Evolutionary conservation across 495 filamentous ascomycete genomes (phyloP), one percentile per base, ranked within the genome.

Genomic region (Sporormia fimetaria): DNA sequence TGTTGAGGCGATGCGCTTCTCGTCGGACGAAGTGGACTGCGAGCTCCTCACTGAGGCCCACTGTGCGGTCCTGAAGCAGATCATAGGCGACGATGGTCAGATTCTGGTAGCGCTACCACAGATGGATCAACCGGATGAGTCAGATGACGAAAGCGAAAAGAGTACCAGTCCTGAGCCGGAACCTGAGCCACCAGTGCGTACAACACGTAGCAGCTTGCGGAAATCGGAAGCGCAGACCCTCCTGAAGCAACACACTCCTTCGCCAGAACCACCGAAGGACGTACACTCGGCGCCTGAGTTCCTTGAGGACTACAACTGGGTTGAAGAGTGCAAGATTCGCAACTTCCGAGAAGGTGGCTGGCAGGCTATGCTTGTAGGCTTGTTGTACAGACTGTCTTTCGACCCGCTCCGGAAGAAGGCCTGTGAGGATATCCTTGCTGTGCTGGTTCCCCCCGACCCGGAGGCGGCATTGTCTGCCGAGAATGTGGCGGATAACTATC

Each of bases 321-420:
- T 90, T 46, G 78, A 90, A 48, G 75, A 80, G 32, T 65, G 94
- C 14, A 74, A 75, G 51, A 80, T 80, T 44, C 79, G 90, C 8
- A 80, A 94, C 49, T 95, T 95, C 61, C 70, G 77, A 36, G 75
- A 90, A 26, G 92, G 88, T 35, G 87, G 85, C 21, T 98, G 90
- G 90, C 73, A 94, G 54, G 52, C 83, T 42, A 86, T 95, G 39
- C 70, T 98, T 56, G 76, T 94, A 21, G 90, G 90, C 8, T 63
- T 96, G 10, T 58, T 98, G 15, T 68, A 93, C 45, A 84, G 87
- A 49, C 67, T 98, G 7, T 90, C 88, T 11, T 74, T 77, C 56
- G 76, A 73, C 34, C 73, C 76, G n/a, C 68, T 75, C 8, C 69
- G 75, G 30, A 70, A 81, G 33, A 69, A 71, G n/a, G 57, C 62